Evolutionary conservation across 192 early-diverging fungal species (phyloP).

Genomic region (Helicostylum pulchrum): DNA sequence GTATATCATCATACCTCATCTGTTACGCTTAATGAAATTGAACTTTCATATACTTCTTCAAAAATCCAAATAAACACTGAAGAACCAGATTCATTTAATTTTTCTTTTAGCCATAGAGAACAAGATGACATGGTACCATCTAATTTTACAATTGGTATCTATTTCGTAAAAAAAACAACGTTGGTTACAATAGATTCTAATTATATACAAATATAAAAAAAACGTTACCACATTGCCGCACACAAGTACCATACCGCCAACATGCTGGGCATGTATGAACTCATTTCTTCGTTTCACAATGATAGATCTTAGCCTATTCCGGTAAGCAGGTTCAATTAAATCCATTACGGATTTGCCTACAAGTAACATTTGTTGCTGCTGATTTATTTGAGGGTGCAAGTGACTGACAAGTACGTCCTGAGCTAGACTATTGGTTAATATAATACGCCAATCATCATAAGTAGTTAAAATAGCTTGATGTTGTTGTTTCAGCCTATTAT

Average conservation of each 20-base stretch:
- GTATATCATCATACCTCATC: slow-evolving; percentile 2
- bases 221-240: slow-evolving; percentile 32
- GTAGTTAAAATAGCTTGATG: slow-evolving; percentile 26
- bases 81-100: slow-evolving; percentile 41
- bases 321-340: slow-evolving; percentile 22
- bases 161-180: slow-evolving; percentile 29
- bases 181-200: not conserved
- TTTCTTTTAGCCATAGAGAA: slow-evolving; percentile 60
- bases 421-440: slow-evolving; percentile 18
- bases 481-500: slow-evolving; percentile 10
- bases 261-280: slow-evolving; percentile 18
- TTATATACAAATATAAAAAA: not conserved
- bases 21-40: slow-evolving; percentile 17
- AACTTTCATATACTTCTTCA: slow-evolving; percentile 53
- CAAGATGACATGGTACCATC: slow-evolving; percentile 53
- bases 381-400: slow-evolving; percentile 35
- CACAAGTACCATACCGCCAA: slow-evolving; percentile 28
- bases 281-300: slow-evolving; percentile 26
- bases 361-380: slow-evolving; percentile 12
- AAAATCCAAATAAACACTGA: slow-evolving; percentile 63
- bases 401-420: slow-evolving; percentile 14
- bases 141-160: slow-evolving; percentile 54
- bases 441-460: slow-evolving; percentile 23
- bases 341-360: slow-evolving; percentile 17
- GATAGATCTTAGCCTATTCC: slow-evolving; percentile 27